Conservation (phyloP, 257 asterid species). For the Avicennia marina region DNA sequence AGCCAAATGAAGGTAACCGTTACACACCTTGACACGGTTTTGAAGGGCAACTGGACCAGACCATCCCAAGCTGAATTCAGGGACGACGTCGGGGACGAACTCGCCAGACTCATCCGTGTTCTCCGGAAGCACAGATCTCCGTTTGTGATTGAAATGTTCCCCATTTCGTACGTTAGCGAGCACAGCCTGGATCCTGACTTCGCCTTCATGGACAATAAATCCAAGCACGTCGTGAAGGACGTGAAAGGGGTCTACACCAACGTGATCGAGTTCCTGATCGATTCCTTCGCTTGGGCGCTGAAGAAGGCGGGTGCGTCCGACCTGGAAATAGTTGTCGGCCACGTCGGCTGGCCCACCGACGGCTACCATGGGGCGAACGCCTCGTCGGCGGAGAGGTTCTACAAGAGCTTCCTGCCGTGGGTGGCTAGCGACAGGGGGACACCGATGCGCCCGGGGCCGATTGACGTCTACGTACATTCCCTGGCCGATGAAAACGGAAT, state of each 20-base stretch:
- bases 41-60: constrained; percentile 1
- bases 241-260: constrained; percentile 28
- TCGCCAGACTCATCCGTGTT: neutral
- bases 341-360: constrained; percentile 53
- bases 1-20: constrained; percentile 10
- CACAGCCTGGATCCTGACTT: neutral
- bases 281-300: constrained; percentile 35
- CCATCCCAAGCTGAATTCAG: constrained; percentile 44
- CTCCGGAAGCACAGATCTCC: constrained; percentile 14
- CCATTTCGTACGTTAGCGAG: neutral
- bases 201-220: constrained; percentile 26
- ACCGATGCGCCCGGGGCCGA: constrained; percentile 34
- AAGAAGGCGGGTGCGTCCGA: constrained; percentile 9
- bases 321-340: constrained; percentile 12
- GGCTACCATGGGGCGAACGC: constrained; percentile 24
- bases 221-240: constrained; percentile 1
- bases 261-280: constrained; percentile 26
- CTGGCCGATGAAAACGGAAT: constrained; percentile 29
- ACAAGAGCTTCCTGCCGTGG: constrained; percentile 20
- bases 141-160: constrained; percentile 5
- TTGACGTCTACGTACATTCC: constrained; percentile 22
- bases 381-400: constrained; percentile 28
- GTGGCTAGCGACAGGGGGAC: constrained; percentile 31
- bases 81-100: constrained; percentile 12
- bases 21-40: neutral